Percentiles rank a stretch among this genome's conserved stretches.
Conservation (phyloP, 1,284 basidiomycete genomes). For the Cryptococcus neoformans region DNA sequence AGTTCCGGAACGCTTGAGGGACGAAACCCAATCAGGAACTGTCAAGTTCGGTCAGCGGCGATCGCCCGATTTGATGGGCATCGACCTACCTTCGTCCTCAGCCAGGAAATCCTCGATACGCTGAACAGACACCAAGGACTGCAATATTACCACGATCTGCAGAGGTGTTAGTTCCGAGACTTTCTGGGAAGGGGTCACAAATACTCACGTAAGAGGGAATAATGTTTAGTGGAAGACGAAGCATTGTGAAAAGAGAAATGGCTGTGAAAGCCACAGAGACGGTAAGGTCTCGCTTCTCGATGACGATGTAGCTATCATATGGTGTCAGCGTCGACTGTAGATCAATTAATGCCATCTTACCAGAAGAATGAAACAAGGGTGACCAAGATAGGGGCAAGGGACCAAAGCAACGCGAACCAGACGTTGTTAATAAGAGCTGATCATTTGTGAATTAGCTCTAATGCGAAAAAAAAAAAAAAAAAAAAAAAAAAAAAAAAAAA, state of each 20-base stretch:
- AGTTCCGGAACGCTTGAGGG: slow-evolving; percentile 53
- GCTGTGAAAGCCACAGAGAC: slow-evolving; percentile 50
- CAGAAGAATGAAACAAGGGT: slow-evolving; percentile 49
- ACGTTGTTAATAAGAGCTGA: slow-evolving; percentile 34
- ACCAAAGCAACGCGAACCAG: slow-evolving; percentile 38
- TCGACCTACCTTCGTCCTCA: slow-evolving; percentile 63
- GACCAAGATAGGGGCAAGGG: slow-evolving; percentile 42
- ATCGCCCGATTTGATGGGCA: background rate
- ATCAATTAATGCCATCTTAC: slow-evolving; percentile 11
- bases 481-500: background rate
- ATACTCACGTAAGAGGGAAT: slow-evolving; percentile 36
- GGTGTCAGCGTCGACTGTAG: background rate
- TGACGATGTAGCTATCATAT: slow-evolving; percentile 41
- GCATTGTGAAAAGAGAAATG: slow-evolving; percentile 50
- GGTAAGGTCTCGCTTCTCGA: slow-evolving; percentile 48
- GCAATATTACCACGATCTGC: slow-evolving; percentile 37
- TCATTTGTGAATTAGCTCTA: slow-evolving; percentile 4
- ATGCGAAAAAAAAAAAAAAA: background rate
- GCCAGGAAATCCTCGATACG: slow-evolving; percentile 76
- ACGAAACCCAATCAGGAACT: slow-evolving; percentile 66
- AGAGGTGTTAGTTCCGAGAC: no score
- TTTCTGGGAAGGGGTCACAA: background rate
- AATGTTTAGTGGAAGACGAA: slow-evolving; percentile 54
- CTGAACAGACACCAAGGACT: slow-evolving; percentile 71
- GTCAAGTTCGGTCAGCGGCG: background rate